A percentile compares a stretch with the other conserved stretches of the same genome.
phyloP scores from a whole-genome alignment of 257 asterid genomes.

The Solanum infundibuliforme region DNA sequence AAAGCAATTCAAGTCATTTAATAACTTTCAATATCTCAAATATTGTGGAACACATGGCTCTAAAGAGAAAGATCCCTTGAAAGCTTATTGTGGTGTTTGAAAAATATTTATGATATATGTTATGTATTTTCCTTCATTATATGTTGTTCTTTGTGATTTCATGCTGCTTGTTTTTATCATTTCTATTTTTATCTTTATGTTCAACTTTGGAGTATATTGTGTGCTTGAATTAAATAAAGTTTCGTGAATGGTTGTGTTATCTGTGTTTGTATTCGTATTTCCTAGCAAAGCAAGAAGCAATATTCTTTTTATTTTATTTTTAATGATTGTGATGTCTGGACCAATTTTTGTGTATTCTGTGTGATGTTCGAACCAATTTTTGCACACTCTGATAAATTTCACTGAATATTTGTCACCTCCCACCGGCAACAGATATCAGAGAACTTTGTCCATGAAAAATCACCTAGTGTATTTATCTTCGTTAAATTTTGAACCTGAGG shows the following conservation, averaged over 20 bases:
- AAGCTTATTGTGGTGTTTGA: constrained; percentile 6
- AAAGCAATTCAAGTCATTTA: constrained; percentile 17
- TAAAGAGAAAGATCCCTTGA: constrained; percentile 1
- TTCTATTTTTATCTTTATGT: neutral
- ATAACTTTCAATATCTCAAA: constrained; percentile 4
- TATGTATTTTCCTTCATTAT: neutral
- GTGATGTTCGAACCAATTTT: too few relatives aligned
- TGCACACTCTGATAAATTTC: neutral
- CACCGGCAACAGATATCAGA: neutral
- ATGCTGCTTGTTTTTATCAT: neutral
- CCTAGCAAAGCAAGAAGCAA: neutral
- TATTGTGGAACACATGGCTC: neutral
- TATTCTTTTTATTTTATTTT: neutral
- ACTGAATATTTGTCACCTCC: neutral
- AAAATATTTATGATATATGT: neutral
- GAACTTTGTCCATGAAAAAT: neutral
- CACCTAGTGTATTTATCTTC: too few relatives aligned
- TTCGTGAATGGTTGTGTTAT: neutral
- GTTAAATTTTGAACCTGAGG: too few relatives aligned
- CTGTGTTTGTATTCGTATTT: neutral
- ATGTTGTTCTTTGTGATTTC: neutral
- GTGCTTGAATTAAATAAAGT: neutral
- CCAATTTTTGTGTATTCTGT: too few relatives aligned
- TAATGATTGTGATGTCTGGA: neutral
- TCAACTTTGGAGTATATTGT: neutral